Evolutionary conservation across 2,329 filamentous ascomycete genomes (phyloP).

Genomic region (Fusarium sp.): DNA sequence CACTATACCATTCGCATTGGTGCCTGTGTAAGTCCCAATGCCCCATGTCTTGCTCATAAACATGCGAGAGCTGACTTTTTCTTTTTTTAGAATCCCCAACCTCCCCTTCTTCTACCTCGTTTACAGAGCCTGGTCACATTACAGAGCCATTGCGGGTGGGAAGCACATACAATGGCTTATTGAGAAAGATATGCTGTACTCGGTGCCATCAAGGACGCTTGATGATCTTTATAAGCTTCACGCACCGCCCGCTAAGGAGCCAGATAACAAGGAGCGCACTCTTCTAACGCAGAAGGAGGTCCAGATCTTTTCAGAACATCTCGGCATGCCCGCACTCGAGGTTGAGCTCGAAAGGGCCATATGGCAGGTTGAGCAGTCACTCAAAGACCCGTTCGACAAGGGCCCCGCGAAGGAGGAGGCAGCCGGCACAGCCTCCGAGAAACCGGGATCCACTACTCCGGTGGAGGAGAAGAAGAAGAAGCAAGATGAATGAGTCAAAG

Average conservation of each 20-base stretch:
- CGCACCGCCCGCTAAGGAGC: slow-evolving; percentile 36
- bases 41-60: background rate
- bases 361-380: slow-evolving; percentile 72
- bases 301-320: slow-evolving; percentile 66
- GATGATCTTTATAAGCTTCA: slow-evolving; percentile 77
- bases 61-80: background rate
- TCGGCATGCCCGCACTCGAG: slow-evolving; percentile 76
- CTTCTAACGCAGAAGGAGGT: slow-evolving; percentile 65
- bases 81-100: slow-evolving; percentile 77
- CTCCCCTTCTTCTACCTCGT: slow-evolving; percentile 96
- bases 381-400: slow-evolving; percentile 50
- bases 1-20: slow-evolving; percentile 80
- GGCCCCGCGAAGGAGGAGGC: slow-evolving; percentile 20
- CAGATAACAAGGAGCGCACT: slow-evolving; percentile 46
- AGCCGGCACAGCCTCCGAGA: slow-evolving; percentile 22
- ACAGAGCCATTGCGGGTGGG: slow-evolving; percentile 85
- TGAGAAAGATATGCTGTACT: slow-evolving; percentile 74
- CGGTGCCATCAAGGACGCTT: slow-evolving; percentile 73
- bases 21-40: slow-evolving; percentile 79
- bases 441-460: slow-evolving; percentile 16
- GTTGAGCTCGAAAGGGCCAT: slow-evolving; percentile 80
- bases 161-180: slow-evolving; percentile 86
- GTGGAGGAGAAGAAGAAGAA: slow-evolving; percentile 35
- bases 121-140: slow-evolving; percentile 93
- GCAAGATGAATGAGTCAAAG: slow-evolving; percentile 32